phyloP scores from a whole-genome alignment of 108 stramenopile genomes.

The Chaetoceros muelleri region DNA sequence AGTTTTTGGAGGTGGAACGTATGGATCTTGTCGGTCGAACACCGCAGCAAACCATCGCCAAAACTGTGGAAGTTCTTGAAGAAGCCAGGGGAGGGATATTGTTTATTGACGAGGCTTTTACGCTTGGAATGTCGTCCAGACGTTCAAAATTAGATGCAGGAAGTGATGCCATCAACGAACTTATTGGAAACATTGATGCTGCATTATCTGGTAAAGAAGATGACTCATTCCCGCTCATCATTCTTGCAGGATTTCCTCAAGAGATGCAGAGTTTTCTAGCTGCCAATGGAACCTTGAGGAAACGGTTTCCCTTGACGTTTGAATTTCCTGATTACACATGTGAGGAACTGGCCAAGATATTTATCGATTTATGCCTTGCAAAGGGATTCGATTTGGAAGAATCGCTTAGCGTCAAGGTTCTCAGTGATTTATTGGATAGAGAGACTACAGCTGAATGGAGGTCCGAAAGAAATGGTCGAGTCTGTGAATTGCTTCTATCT shows the following conservation, averaged over 20 bases:
- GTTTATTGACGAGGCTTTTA: constrained; percentile 88
- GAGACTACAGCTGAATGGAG: constrained; percentile 71
- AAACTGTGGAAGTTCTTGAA: constrained; percentile 78
- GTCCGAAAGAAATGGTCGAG: constrained; percentile 75
- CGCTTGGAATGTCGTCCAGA: constrained; percentile 73
- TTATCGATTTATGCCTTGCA: constrained; percentile 64
- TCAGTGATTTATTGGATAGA: constrained; percentile 49
- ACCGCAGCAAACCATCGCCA: constrained; percentile 49
- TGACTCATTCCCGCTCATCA: constrained; percentile 51
- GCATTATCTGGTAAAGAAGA: constrained; percentile 30
- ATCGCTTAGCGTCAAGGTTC: constrained; percentile 30
- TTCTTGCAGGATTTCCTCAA: constrained; percentile 79
- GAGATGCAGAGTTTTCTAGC: constrained; percentile 78
- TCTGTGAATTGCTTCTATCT: constrained; percentile 75
- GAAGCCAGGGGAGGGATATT: constrained; percentile 82
- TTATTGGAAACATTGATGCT: constrained; percentile 61
- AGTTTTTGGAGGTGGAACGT: constrained; percentile 83
- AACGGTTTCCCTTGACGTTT: constrained; percentile 66
- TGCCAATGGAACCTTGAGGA: constrained; percentile 52
- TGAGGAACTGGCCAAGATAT: constrained; percentile 66
- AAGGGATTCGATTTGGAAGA: constrained; percentile 81
- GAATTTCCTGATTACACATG: constrained; percentile 87
- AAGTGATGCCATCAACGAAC: constrained; percentile 60
- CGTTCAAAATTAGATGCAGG: constrained; percentile 59
- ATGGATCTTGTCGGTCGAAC: constrained; percentile 82